Evolutionary conservation across 371 early-diverging fungal genomes (phyloP), one percentile per base, ranked within the genome.

Genomic region (Mortierella sp.): DNA sequence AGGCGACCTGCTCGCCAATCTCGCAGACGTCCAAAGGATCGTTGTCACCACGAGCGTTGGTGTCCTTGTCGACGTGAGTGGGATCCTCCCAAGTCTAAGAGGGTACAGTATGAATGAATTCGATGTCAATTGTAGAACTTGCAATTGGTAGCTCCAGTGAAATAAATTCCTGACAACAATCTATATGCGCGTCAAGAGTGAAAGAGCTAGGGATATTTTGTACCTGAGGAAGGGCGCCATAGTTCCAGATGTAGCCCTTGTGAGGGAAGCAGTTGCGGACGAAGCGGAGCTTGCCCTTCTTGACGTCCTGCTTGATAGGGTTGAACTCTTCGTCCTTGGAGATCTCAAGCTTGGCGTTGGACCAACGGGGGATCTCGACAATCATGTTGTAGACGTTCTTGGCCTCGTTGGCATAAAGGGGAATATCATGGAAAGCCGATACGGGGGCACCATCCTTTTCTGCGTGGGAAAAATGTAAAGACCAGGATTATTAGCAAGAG

Each of bases 211-310:
- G n/a, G n/a, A n/a, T n/a, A n/a, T 18, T 35, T 20, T 37, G 30
- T 88, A 92, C 93, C 87, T 95, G 95, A 52, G 99, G 99, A 72
- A 99, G 88, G 39, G 99, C 99, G 69, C 99, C 99, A 85, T 99
- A 99, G 91, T 99, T 99, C 99, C 99, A 99, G 84, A 97, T 96
- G 90, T 99, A 99, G 55, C 99, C 99, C 80, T 98, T 96, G 93
- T 96, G 96, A n/a, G 99, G 99, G 93, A 99, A 99, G 84, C 98
- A 94, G 90, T 99, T 99, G 79, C 96, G 92, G 54, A 99, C 99
- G 86, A 94, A 99, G 68, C 99, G 92, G 63, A 98, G 93, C 87
- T 98, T 97, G 83, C 97, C 98, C 87, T 99, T 99, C 90, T 99
- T 99, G 64, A 94, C 87, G 86, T 99, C 99, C 87, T 99, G 99